phyloP scores from a whole-genome alignment of 805 yeast species.

The Zygoascus bituminiphila region DNA sequence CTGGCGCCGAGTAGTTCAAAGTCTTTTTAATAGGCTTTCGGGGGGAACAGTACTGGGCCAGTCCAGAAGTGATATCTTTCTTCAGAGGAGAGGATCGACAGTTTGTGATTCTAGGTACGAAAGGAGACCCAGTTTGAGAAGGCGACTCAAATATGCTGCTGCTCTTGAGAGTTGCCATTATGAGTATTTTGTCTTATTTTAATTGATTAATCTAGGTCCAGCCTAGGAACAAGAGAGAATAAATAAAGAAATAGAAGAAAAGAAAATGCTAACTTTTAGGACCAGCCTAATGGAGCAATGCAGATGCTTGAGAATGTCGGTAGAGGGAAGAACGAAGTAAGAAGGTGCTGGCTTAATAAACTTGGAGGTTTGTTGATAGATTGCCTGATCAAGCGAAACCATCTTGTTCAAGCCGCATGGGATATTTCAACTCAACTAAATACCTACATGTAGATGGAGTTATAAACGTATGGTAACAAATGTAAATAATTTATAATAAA shows the following conservation, averaged over 20 bases:
- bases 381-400: no score
- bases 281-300: neutral
- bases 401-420: no score
- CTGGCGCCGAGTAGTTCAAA: constrained; percentile 21
- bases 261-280: neutral
- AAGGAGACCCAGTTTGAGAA: neutral
- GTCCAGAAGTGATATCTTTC: neutral
- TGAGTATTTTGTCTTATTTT: neutral
- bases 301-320: neutral
- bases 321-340: neutral
- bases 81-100: neutral
- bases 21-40: constrained; percentile 1
- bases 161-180: constrained; percentile 1
- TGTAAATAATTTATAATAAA: no score
- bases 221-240: neutral
- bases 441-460: no score
- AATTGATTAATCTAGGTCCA: neutral
- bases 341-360: neutral
- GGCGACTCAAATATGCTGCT: constrained; percentile 1
- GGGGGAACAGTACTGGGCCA: constrained; percentile 4
- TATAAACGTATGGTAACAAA: no score
- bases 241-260: neutral
- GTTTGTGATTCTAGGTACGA: neutral
- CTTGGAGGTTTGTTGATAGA: neutral
- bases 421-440: no score